Evolutionary conservation across 2,329 filamentous ascomycete species (phyloP).

Genomic region (Spiromastix sp.): DNA sequence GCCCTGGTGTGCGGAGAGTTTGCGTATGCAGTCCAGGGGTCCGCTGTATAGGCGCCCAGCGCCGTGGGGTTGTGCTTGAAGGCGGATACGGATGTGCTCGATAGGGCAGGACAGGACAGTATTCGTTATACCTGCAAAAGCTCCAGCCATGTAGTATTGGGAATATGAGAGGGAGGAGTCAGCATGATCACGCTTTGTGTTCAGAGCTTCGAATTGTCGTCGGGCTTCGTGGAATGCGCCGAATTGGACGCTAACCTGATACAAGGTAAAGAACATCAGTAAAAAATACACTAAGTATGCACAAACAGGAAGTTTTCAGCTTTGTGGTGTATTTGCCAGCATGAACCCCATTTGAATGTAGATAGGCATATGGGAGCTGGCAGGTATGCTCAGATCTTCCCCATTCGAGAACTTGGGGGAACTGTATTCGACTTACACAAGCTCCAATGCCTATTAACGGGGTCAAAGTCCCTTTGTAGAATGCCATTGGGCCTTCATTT

Average conservation of each 20-base stretch:
- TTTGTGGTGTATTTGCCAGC: too few species aligned
- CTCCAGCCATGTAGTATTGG: constrained; percentile 84
- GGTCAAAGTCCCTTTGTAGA: constrained; percentile 97
- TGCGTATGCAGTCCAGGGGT: constrained; percentile 80
- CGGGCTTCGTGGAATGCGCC: constrained; percentile 91
- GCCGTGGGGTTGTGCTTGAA: constrained; percentile 94
- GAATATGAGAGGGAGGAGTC: constrained; percentile 55
- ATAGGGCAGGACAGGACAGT: constrained; percentile 80
- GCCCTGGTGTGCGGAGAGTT: constrained; percentile 61
- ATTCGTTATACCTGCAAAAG: constrained; percentile 88
- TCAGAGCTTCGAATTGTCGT: constrained; percentile 70
- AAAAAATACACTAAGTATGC: too few species aligned
- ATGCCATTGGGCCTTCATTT: constrained; percentile 79
- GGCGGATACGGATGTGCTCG: constrained; percentile 89
- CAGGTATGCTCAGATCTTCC: too few species aligned
- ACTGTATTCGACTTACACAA: constrained; percentile 56
- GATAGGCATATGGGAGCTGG: too few species aligned
- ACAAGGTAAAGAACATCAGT: constrained; percentile 7
- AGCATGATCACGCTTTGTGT: constrained; percentile 38
- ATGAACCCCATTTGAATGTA: too few species aligned
- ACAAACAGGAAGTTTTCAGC: too few species aligned
- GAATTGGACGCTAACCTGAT: constrained; percentile 78
- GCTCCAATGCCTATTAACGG: constrained; percentile 92
- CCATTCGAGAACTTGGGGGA: too few species aligned
- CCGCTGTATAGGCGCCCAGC: constrained; percentile 66